These are phyloP conservation scores for Schizosaccharomyces versatilis DNA, from an alignment of 1,139 yeast species.

Conservation along the genomic window DNA sequence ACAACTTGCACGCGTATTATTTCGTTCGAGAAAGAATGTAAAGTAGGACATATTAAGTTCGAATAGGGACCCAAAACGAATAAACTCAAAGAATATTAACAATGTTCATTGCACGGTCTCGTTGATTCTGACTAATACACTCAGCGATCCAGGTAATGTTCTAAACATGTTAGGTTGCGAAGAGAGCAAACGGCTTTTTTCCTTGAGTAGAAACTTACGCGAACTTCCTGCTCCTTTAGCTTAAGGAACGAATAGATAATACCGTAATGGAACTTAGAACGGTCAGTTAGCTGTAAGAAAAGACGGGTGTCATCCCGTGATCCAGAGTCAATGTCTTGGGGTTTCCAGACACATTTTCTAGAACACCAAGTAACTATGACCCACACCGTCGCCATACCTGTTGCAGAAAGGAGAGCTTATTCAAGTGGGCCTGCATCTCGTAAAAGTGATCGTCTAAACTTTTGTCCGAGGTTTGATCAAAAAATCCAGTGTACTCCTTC, in stretches of 20 bases:
- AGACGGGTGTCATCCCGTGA: no score
- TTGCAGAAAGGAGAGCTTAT: slow-evolving; percentile 85
- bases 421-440: slow-evolving; percentile 71
- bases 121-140: slow-evolving; percentile 37
- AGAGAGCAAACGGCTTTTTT: background rate
- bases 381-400: slow-evolving; percentile 1
- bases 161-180: background rate
- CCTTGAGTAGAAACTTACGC: slow-evolving; percentile 18
- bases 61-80: no score
- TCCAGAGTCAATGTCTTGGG: no score
- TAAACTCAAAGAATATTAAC: slow-evolving; percentile 20
- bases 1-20: no score
- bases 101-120: slow-evolving; percentile 23
- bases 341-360: background rate
- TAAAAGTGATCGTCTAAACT: slow-evolving; percentile 85
- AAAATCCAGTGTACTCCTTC: slow-evolving; percentile 52
- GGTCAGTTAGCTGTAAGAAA: background rate
- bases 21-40: no score
- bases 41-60: no score
- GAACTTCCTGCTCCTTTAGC: slow-evolving; percentile 84
- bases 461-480: slow-evolving; percentile 31
- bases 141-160: slow-evolving; percentile 97
- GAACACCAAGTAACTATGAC: background rate
- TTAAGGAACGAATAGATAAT: slow-evolving; percentile 94
- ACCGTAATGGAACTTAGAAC: slow-evolving; percentile 40